Evolutionary conservation across 2,329 filamentous ascomycete species (phyloP), one percentile per base, ranked within the genome.

Genomic region (Aaosphaeria arxii): DNA sequence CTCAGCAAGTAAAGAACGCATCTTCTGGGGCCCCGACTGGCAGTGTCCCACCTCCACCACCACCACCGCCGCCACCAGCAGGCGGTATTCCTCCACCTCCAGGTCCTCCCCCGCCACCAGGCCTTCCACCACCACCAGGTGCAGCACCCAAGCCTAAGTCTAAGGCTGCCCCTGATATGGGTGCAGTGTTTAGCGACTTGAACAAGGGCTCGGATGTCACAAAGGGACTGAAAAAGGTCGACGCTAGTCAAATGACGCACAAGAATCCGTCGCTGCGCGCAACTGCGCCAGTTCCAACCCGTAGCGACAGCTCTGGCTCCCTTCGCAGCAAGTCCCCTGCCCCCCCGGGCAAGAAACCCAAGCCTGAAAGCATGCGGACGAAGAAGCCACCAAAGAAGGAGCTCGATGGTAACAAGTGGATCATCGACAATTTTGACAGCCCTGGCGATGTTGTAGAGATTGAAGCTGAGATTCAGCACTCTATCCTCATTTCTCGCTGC

Each of bases 191-290:
- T 69, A 87, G 86, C 38, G 88, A 96, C 57, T 77, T 99, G 45
- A 97, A 97, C 74, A 86, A 87, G 68, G 94, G 94, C 48, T 84
- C 89, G 51, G 79, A 83, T n/a, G 89, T 99, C 50, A 99, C 94
- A 4, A 85, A 89, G 56, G 86, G 88, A 31, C 79, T 99, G 33
- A 87, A 88, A 57, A 99, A 96, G 77, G 94, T 99, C 43, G 92
- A 96, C 74, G 87, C 86, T 66, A 94, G 88, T 46, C 81, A 97
- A 71, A 96, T 96, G 92, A 99, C 94, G 51, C 94, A 99, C 75
- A 97, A 97, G 78, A 99, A 99, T 73, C 94, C 94, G 11, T 83
- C 85, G 7, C 78, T 99, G 49, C 86, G 94, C 53, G 82, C 88
- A 28, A 77, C 78, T 51, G 87, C 88, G 9, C 80, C 83, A 2